These are phyloP conservation scores for Capronia americana DNA, from an alignment of 2,329 filamentous ascomycete genomes.

Conservation along the genomic window DNA sequence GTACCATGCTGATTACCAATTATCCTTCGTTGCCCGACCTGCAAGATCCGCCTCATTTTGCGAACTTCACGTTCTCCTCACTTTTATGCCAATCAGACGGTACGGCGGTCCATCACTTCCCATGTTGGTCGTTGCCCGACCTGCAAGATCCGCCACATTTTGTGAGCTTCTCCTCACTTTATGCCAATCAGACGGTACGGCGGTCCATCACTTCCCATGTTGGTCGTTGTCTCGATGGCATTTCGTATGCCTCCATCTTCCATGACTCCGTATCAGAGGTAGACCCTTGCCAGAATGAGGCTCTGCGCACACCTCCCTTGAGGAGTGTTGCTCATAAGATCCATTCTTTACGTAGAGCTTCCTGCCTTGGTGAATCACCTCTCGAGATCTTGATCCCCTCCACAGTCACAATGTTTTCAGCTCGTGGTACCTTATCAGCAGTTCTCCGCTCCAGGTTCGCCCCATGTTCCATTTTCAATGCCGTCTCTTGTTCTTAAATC, in stretches of 20 bases:
- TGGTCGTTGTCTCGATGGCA: background rate
- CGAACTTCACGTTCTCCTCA: background rate
- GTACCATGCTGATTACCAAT: conserved; percentile 1
- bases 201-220: background rate
- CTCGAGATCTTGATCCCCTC: conserved; percentile 3
- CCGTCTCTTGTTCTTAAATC: conserved; percentile 1
- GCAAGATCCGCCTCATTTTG: conserved; percentile 3
- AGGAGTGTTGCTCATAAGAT: conserved; percentile 2
- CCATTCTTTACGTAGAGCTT: conserved; percentile 4
- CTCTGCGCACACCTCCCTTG: background rate
- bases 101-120: background rate
- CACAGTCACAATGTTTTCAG: conserved; percentile 2
- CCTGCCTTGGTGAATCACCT: conserved; percentile 3
- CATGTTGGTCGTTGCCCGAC: background rate
- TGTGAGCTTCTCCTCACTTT: background rate
- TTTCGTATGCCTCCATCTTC: conserved; percentile 1
- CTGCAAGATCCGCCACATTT: conserved; percentile 1
- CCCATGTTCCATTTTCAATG: background rate
- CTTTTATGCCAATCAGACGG: conserved; percentile 2
- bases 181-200: conserved; percentile 1
- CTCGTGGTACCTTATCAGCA: background rate
- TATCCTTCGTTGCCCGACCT: background rate
- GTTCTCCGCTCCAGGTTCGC: conserved; percentile 1
- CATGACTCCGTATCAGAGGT: conserved; percentile 3
- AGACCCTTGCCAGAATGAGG: background rate